Evolutionary conservation across 2,329 filamentous ascomycete genomes (phyloP).

Genomic region (Neofusicoccum ribis): DNA sequence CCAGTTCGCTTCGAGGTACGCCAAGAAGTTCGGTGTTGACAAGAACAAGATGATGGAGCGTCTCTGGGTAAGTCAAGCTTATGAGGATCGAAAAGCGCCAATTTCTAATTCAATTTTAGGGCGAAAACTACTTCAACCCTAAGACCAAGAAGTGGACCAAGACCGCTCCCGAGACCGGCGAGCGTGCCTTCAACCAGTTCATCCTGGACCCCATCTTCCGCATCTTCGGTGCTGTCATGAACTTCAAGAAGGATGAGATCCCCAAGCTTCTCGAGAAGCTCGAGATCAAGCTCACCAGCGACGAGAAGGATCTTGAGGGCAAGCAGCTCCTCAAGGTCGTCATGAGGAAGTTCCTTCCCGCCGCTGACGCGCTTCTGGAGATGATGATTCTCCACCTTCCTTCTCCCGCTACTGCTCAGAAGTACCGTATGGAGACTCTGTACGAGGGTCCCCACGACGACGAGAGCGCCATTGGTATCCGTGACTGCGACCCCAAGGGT

Average conservation of each 20-base stretch:
- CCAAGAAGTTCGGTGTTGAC: constrained; percentile 99
- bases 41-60: constrained; percentile 99
- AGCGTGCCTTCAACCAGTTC: constrained; percentile 99
- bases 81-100: not conserved
- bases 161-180: constrained; percentile 78
- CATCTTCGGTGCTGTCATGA: constrained; percentile 95
- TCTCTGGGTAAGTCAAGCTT: constrained; percentile 73
- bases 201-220: constrained; percentile 99
- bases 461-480: constrained; percentile 91
- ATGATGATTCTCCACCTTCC: constrained; percentile 99
- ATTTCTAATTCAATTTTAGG: constrained; percentile 47
- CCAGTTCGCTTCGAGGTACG: constrained; percentile 93
- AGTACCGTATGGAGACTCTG: constrained; percentile 96
- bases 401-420: constrained; percentile 92
- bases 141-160: constrained; percentile 99
- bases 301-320: constrained; percentile 93
- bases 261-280: constrained; percentile 85
- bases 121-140: constrained; percentile 99
- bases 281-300: constrained; percentile 80
- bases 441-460: constrained; percentile 98
- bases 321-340: constrained; percentile 97
- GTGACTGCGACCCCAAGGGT: constrained; percentile 96
- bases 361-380: constrained; percentile 95
- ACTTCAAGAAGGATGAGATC: constrained; percentile 97
- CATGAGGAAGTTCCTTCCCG: constrained; percentile 98